Percentiles rank a stretch among this genome's conserved stretches.
Conservation (phyloP, 1,284 basidiomycete species). For the Phenoliferia sp. region DNA sequence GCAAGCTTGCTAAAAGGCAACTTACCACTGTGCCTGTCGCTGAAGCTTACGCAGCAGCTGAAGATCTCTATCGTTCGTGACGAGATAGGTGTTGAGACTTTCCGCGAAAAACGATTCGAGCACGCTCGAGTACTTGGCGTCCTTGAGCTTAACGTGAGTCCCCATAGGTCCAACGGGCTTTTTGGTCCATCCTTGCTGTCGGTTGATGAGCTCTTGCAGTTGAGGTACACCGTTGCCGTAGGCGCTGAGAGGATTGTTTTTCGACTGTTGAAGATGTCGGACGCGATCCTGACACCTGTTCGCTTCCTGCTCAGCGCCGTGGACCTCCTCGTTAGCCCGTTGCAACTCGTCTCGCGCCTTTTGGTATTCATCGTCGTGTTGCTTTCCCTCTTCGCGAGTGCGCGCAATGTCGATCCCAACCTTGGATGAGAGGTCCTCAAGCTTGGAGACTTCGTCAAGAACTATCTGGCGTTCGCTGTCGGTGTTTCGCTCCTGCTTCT, state of each 20-base stretch:
- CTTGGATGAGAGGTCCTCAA: constrained; percentile 11
- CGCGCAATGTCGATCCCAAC: neutral
- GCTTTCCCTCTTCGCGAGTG: neutral
- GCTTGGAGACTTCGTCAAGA: constrained; percentile 25
- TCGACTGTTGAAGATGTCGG: constrained; percentile 36
- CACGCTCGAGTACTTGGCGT: constrained; percentile 63
- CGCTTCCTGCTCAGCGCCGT: neutral
- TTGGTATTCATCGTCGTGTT: neutral
- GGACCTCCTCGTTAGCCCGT: neutral
- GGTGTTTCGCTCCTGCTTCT: constrained; percentile 54
- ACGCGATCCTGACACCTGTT: neutral
- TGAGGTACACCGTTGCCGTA: constrained; percentile 41
- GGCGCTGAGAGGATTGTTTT: constrained; percentile 52
- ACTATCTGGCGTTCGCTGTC: constrained; percentile 43
- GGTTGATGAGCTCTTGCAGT: constrained; percentile 56
- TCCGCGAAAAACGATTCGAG: constrained; percentile 62
- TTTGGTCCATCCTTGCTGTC: constrained; percentile 58
- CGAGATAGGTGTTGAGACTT: constrained; percentile 67
- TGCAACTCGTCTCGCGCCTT: neutral
- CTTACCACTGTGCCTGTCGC: constrained; percentile 1
- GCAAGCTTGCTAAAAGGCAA: neutral
- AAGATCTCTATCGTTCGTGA: constrained; percentile 69
- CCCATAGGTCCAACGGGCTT: constrained; percentile 85
- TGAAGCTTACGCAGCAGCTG: constrained; percentile 1
- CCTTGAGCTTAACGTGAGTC: constrained; percentile 66